Evolutionary conservation across 192 early-diverging fungal species (phyloP).

Genomic region (Coemansia sp.): DNA sequence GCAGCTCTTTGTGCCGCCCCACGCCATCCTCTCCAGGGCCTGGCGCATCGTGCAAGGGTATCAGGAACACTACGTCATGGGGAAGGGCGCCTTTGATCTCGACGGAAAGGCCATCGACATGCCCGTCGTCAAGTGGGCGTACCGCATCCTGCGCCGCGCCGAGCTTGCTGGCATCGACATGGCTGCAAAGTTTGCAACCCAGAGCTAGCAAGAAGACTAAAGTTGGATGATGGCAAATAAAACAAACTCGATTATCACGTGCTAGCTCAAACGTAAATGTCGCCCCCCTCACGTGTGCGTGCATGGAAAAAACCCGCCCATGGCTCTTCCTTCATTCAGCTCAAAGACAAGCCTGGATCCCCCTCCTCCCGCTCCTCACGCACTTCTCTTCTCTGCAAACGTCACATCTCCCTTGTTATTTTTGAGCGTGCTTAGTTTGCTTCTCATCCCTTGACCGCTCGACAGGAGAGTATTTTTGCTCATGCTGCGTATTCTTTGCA

Average conservation of each 20-base stretch:
- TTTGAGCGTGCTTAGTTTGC: too few species aligned
- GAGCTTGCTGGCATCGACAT: constrained; percentile 55
- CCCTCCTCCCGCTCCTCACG: not conserved
- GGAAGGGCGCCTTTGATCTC: constrained; percentile 86
- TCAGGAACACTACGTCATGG: constrained; percentile 61
- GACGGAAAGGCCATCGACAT: constrained; percentile 92
- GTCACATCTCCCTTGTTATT: too few species aligned
- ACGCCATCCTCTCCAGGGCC: constrained; percentile 64
- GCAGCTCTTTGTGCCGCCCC: constrained; percentile 68
- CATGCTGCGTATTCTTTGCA: constrained; percentile 3
- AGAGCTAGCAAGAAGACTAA: too few species aligned
- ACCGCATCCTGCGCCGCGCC: constrained; percentile 65
- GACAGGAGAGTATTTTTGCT: too few species aligned
- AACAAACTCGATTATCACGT: too few species aligned
- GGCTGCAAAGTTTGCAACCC: not conserved
- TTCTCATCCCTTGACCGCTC: too few species aligned
- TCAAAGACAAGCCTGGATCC: not conserved
- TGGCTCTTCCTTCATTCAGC: not conserved
- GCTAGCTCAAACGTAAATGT: too few species aligned
- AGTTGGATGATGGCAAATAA: too few species aligned
- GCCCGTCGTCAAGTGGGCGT: constrained; percentile 91
- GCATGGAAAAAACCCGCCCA: not conserved
- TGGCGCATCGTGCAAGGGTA: constrained; percentile 71
- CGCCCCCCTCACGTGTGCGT: not conserved
- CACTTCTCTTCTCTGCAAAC: not conserved